phyloP scores from a whole-genome alignment of 2,329 filamentous ascomycete genomes.

The Aphanoascus verrucosus region DNA sequence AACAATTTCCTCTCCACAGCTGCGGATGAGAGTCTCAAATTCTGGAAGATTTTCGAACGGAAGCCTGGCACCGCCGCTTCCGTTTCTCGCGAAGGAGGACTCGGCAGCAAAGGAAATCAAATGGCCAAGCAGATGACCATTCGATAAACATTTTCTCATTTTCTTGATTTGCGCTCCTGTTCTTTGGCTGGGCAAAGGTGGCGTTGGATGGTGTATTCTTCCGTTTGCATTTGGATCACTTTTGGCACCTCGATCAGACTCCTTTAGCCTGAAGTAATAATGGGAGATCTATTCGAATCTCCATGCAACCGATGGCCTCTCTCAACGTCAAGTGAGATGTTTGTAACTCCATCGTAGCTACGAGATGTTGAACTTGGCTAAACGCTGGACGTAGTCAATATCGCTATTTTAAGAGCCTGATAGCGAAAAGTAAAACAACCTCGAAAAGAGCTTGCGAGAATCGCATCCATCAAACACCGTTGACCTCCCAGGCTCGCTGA shows the following conservation, averaged over 20 bases:
- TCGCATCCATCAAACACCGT: background rate
- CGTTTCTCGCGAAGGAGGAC: conserved; percentile 51
- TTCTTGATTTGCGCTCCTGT: conserved; percentile 5
- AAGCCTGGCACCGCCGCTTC: conserved; percentile 66
- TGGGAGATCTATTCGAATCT: background rate
- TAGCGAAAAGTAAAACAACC: no score
- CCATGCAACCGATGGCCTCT: background rate
- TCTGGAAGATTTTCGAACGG: conserved; percentile 99
- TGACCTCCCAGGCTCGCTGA: background rate
- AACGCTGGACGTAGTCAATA: no score
- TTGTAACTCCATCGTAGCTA: background rate
- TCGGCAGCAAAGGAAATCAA: conserved; percentile 63
- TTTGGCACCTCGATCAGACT: background rate
- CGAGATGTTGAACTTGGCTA: no score
- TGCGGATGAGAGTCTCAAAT: conserved; percentile 94
- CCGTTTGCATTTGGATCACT: background rate
- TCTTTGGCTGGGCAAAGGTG: background rate
- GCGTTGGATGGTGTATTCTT: background rate
- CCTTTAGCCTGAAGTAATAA: no score
- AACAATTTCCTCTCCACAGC: conserved; percentile 40
- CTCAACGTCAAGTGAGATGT: background rate
- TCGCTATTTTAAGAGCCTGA: no score
- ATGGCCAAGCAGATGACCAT: conserved; percentile 95
- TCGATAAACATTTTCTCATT: conserved; percentile 42
- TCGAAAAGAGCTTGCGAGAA: no score